These are phyloP conservation scores for Leptographium lundbergii DNA, from an alignment of 2,329 filamentous ascomycete genomes.

Conservation along the genomic window DNA sequence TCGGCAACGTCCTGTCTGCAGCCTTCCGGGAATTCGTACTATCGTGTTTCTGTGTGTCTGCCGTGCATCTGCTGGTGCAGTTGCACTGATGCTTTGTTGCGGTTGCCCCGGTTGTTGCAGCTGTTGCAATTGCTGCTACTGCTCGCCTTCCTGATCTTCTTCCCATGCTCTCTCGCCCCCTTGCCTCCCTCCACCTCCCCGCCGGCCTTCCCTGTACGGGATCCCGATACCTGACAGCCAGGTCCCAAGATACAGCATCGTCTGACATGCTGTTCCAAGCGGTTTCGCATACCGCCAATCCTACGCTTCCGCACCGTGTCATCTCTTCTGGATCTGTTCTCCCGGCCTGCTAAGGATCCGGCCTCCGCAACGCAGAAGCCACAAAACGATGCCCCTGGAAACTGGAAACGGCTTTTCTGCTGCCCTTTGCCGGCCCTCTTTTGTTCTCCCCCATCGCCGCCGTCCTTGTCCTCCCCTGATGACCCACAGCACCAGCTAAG, in stretches of 20 bases:
- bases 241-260: neutral
- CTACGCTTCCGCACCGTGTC: conserved; percentile 4
- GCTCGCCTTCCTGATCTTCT: neutral
- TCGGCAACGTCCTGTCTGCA: neutral
- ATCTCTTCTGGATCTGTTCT: conserved; percentile 11
- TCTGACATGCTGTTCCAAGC: conserved; percentile 10
- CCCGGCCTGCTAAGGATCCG: neutral
- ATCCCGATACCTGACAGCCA: no score
- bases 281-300: conserved; percentile 8
- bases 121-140: neutral
- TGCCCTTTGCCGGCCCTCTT: neutral
- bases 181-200: neutral
- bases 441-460: neutral
- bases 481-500: neutral
- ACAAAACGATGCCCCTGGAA: neutral
- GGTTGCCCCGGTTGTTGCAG: neutral
- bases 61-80: neutral
- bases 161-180: neutral
- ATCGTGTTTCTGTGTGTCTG: neutral
- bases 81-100: neutral
- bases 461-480: neutral
- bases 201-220: neutral
- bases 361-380: neutral
- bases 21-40: neutral
- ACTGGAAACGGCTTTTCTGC: neutral